A percentile compares a stretch with the other conserved stretches of the same genome.
phyloP scores from a whole-genome alignment of 2,329 filamentous ascomycete genomes.

The Talaromyces sp. region DNA sequence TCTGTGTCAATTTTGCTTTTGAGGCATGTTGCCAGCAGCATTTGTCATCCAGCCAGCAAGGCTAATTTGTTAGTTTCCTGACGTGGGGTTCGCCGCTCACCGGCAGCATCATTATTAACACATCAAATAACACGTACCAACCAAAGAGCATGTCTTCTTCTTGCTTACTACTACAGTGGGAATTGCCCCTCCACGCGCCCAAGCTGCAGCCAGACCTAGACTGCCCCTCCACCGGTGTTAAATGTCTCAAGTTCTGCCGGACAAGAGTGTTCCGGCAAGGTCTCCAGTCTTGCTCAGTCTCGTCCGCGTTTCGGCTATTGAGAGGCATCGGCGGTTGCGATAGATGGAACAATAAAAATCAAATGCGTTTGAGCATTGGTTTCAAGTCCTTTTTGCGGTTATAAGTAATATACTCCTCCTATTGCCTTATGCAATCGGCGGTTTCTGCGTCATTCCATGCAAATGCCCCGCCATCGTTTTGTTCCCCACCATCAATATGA shows the following conservation, averaged over 20 bases:
- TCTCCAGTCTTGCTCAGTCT: background rate
- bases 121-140: background rate
- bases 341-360: background rate
- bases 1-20: too few species aligned
- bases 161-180: background rate
- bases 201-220: background rate
- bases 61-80: background rate
- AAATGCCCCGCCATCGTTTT: background rate
- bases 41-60: background rate
- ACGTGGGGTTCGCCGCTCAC: background rate
- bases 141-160: too few species aligned
- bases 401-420: background rate
- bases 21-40: background rate
- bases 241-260: constrained; percentile 3
- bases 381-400: background rate
- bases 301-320: constrained; percentile 5
- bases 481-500: background rate
- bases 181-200: background rate
- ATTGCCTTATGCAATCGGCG: background rate
- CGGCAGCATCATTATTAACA: background rate
- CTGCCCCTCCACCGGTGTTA: background rate
- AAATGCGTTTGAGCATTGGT: background rate
- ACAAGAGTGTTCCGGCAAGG: constrained; percentile 9
- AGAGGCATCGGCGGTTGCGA: background rate
- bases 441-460: background rate